Evolutionary conservation across 768 basidiomycete species (phyloP).

Genomic region (Agrocybe pediades): DNA sequence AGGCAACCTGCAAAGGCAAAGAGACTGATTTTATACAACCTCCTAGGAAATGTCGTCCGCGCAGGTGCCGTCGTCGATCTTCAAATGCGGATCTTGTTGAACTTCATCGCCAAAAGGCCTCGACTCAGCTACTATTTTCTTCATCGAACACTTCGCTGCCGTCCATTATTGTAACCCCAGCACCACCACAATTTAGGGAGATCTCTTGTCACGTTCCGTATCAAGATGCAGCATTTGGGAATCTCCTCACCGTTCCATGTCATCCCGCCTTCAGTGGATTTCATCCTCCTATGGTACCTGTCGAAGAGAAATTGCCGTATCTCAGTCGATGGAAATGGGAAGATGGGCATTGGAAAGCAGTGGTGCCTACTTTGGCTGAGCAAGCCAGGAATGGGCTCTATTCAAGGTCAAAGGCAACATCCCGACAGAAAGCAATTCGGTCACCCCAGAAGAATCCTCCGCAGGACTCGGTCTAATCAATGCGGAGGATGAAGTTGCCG

Average conservation of each 20-base stretch:
- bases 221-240: constrained; percentile 57
- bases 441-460: not conserved
- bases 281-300: constrained; percentile 43
- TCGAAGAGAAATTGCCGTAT: constrained; percentile 23
- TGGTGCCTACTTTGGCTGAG: constrained; percentile 47
- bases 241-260: constrained; percentile 49
- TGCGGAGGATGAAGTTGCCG: not conserved
- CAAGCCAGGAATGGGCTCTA: constrained; percentile 46
- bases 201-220: constrained; percentile 49
- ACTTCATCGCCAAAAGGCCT: not conserved
- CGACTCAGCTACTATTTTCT: constrained; percentile 28
- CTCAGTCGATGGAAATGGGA: constrained; percentile 48
- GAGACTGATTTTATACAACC: too few species aligned
- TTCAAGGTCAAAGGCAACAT: constrained; percentile 27
- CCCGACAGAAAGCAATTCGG: constrained; percentile 2
- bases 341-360: constrained; percentile 56
- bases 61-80: too few species aligned
- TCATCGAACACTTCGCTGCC: constrained; percentile 41
- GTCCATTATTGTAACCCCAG: constrained; percentile 53
- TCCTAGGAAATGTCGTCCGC: too few species aligned
- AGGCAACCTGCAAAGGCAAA: too few species aligned
- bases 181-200: constrained; percentile 38
- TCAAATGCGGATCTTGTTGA: too few species aligned
- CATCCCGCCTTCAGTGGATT: constrained; percentile 45
- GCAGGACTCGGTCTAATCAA: not conserved